Evolutionary conservation across 2,329 filamentous ascomycete genomes (phyloP), one percentile per base, ranked within the genome.

Genomic region (Ophiocordyceps camponoti-saundersi): DNA sequence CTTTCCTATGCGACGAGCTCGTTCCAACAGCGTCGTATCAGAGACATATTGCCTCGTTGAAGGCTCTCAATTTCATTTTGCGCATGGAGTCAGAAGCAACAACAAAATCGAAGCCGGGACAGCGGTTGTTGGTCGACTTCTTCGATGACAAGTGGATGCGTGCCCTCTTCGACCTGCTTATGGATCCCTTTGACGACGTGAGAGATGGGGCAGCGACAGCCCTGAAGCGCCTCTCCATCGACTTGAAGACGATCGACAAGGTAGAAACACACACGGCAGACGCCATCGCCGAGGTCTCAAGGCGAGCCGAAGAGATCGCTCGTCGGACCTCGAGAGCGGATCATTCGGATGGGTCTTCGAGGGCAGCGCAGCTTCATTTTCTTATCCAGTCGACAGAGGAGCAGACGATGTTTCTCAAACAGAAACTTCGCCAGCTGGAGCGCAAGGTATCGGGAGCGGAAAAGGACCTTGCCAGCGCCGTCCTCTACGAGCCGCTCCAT

Each of bases 111-210:
- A 59, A 64, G 46, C 62, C 64, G 1, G 48, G 52, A 36, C 61
- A 63, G 46, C 68, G 61, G 54, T 53, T 48, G 15, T 65, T 68
- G 47, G 69, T 66, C 44, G 59, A 65, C 44, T 54, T 63, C 2
- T 62, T 72, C 50, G 71, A 75, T 44, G 53, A 55, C 3, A 68
- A 62, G 0, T 77, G 82, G 65, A 63, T 77, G 12, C 71, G 82
- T 44, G 68, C 80, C 5, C 66, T 96, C 7, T 66, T 89, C 15
- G 87, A 95, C 59, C 73, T 95, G 21, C 64, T 94, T 8, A 70
- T 94, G 57, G 85, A 98, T 55, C 86, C 90, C 0, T 98, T 94
- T 56, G 92, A 96, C 48, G 92, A 98, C 61, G 84, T 96, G 5
- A 75, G 90, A 53, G 77, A 74, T 42, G 63, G 66, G 36, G 72